phyloP scores from a whole-genome alignment of 345 rosid genomes.

The Salix arbutifolia region DNA sequence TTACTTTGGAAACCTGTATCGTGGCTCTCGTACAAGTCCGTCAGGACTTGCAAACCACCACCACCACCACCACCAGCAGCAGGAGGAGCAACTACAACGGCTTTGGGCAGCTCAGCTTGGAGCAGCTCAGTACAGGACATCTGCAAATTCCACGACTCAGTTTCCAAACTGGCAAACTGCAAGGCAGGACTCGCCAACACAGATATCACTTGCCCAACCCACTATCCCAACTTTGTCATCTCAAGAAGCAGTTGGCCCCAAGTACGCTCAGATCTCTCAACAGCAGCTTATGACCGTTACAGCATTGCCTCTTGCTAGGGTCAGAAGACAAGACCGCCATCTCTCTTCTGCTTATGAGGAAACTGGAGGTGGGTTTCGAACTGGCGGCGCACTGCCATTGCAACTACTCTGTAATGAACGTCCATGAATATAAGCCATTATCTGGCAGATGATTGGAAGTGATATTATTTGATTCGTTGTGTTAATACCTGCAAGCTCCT shows the following conservation, averaged over 20 bases:
- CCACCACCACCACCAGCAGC: conserved; percentile 29
- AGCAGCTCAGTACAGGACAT: conserved; percentile 40
- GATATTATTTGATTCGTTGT: conserved; percentile 23
- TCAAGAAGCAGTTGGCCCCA: conserved; percentile 24
- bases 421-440: conserved; percentile 12
- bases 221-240: conserved; percentile 24
- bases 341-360: conserved; percentile 43
- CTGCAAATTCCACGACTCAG: conserved; percentile 33
- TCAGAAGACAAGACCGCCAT: conserved; percentile 50
- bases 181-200: conserved; percentile 34
- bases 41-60: conserved; percentile 33
- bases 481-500: background rate
- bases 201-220: conserved; percentile 23
- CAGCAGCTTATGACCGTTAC: conserved; percentile 34
- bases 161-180: conserved; percentile 42
- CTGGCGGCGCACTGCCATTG: conserved; percentile 44
- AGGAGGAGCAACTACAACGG: conserved; percentile 16
- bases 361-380: conserved; percentile 24
- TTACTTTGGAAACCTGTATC: conserved; percentile 32
- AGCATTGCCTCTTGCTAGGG: conserved; percentile 31
- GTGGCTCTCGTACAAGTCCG: conserved; percentile 22
- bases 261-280: conserved; percentile 30
- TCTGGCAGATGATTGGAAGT: background rate
- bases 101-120: conserved; percentile 50
- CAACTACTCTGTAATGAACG: conserved; percentile 59